A percentile compares a stretch with the other conserved stretches of the same genome.
Conservation (phyloP, 768 basidiomycete species). For the Mycena haematopus region DNA sequence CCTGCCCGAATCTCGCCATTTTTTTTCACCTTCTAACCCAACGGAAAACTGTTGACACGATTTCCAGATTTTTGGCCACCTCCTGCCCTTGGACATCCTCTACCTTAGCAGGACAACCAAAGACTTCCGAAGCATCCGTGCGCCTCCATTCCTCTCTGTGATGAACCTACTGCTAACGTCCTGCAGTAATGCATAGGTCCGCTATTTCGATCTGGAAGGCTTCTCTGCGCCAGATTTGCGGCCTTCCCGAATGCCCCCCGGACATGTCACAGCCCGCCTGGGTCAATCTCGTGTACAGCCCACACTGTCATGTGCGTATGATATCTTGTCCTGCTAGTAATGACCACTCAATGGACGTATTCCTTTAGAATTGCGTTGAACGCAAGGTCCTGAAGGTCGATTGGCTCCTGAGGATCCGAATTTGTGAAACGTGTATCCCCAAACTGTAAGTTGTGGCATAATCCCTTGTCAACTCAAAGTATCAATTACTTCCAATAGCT, state of each 20-base stretch:
- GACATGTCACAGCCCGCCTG: constrained; percentile 39
- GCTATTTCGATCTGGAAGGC: constrained; percentile 36
- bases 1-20: neutral
- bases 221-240: constrained; percentile 31
- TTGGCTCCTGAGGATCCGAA: constrained; percentile 36
- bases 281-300: constrained; percentile 37
- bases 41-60: neutral
- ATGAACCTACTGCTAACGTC: neutral
- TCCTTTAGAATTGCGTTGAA: constrained; percentile 32
- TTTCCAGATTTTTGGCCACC: constrained; percentile 39
- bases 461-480: too few relatives aligned
- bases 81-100: constrained; percentile 41
- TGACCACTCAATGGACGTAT: neutral
- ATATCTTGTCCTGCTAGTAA: neutral
- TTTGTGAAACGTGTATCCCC: constrained; percentile 33
- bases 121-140: constrained; percentile 34
- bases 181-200: constrained; percentile 19
- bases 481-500: constrained; percentile 7
- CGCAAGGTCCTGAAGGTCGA: constrained; percentile 33
- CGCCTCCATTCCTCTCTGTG: neutral
- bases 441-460: constrained; percentile 13
- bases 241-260: constrained; percentile 35
- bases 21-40: neutral
- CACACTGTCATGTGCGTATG: constrained; percentile 38
- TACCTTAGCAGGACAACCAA: constrained; percentile 41